These are phyloP conservation scores for Alloteropsis angusta DNA, from an alignment of 202 grass and related monocot species.

Conservation along the genomic window DNA sequence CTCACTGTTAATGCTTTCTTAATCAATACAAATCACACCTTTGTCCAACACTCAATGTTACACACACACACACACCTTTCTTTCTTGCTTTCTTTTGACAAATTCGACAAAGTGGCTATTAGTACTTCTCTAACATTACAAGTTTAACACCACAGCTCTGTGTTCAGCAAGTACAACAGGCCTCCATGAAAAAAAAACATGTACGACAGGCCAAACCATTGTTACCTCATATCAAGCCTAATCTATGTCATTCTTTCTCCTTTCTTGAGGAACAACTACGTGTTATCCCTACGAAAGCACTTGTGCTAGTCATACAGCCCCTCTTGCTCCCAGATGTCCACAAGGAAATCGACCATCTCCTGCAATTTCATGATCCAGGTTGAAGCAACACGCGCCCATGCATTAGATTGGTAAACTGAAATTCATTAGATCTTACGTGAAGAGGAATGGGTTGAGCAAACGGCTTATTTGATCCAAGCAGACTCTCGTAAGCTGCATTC, in stretches of 20 bases:
- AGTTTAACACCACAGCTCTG: neutral
- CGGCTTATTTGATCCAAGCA: conserved; percentile 80
- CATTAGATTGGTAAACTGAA: neutral
- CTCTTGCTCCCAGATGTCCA: conserved; percentile 79
- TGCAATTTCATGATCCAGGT: conserved; percentile 28
- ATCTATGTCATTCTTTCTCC: conserved; percentile 38
- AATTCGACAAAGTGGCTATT: neutral
- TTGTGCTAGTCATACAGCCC: conserved; percentile 53
- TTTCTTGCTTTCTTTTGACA: conserved; percentile 16
- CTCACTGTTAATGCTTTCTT: conserved; percentile 1
- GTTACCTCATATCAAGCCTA: conserved; percentile 26
- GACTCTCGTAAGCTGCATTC: conserved; percentile 90
- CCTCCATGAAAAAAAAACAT: conserved; percentile 35
- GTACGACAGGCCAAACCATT: conserved; percentile 27
- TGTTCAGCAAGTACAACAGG: conserved; percentile 12
- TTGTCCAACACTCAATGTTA: neutral
- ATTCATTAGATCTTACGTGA: conserved; percentile 46
- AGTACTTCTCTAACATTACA: conserved; percentile 25
- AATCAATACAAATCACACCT: conserved; percentile 24
- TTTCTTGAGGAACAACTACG: neutral
- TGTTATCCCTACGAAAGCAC: neutral
- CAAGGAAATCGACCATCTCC: conserved; percentile 88
- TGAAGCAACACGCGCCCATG: neutral
- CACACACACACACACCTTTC: neutral
- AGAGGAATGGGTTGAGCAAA: conserved; percentile 76